These are phyloP conservation scores for Trypethelium eluteriae DNA, from an alignment of 495 filamentous ascomycete species.

Conservation along the genomic window DNA sequence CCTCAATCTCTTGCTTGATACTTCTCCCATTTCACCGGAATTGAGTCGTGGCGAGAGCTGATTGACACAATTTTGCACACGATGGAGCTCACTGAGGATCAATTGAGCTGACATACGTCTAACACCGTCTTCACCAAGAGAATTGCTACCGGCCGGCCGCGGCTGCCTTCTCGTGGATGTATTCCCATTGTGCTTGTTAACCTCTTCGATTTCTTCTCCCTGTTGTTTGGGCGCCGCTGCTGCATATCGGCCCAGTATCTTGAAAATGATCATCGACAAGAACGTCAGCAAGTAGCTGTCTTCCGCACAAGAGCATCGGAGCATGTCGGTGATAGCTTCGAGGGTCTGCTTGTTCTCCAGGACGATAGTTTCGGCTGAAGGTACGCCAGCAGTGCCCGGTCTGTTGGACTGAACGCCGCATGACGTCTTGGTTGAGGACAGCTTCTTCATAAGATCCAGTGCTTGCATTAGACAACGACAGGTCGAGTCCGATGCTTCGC, in stretches of 20 bases:
- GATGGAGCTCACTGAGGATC: slow-evolving; percentile 39
- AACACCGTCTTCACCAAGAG: slow-evolving; percentile 25
- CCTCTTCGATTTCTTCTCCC: neutral
- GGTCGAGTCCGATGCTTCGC: neutral
- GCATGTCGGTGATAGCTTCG: slow-evolving; percentile 25
- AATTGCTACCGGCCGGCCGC: slow-evolving; percentile 20
- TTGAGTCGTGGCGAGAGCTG: slow-evolving; percentile 5
- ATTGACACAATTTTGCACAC: slow-evolving; percentile 27
- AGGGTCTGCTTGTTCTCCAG: slow-evolving; percentile 26
- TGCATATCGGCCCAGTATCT: slow-evolving; percentile 31
- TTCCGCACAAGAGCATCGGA: slow-evolving; percentile 27
- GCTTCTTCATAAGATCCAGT: slow-evolving; percentile 9
- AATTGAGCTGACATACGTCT: slow-evolving; percentile 34
- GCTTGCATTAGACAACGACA: neutral
- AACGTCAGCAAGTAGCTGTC: slow-evolving; percentile 29
- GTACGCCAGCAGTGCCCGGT: neutral
- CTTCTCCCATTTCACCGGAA: neutral
- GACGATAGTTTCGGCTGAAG: neutral
- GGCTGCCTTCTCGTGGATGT: slow-evolving; percentile 1
- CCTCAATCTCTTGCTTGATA: neutral
- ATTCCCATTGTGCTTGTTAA: neutral
- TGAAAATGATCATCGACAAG: slow-evolving; percentile 29
- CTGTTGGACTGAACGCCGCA: neutral
- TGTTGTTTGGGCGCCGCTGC: slow-evolving; percentile 17
- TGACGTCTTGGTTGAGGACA: neutral